Base-by-base conservation (phyloP, 2,329 filamentous ascomycete species). In the Neonectria hederae region DNA sequence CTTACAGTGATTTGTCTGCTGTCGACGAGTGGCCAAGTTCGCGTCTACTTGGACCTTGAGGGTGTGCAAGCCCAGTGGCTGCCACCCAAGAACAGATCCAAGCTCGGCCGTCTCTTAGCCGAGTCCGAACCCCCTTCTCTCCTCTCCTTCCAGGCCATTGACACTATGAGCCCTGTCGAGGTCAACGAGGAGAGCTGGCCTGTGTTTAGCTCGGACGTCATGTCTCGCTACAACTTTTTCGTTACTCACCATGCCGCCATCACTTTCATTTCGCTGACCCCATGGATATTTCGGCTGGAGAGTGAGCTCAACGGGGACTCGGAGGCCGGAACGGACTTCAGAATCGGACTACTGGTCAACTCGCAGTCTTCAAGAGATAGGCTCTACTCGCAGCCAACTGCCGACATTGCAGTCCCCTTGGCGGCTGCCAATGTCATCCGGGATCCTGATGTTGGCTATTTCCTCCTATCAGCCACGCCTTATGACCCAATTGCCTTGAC, bases 31-130 rank as follows among this genome's bases (percentile, higher is more conserved):
- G 88, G 88, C 4, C 86, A 87, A 71, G 79, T 90, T 60, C 83
- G 87, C 46, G 80, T 90, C 40, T 90, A 87, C 69, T 79, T 90
- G 13, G 88, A 90, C 69, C 70, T 88, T 2, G 84, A 89, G 10
- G 87, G 87, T 1, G 83, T 90, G 17, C 85, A 90, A 73, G 88
- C 88, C n/a, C 86, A 89, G 72, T 90, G 88, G 88, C 78, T 90
- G 21, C 87, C 87, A 1, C 86, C 86, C 7, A 86, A 83, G 62
- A 82, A 79, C 70, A 88, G 84, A 70, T 82, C 81, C 1, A 85
- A 80, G 69, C 65, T 80, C 40, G 76, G 78, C n/a, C 78, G 79
- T 11, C 74, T 83, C 11, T 67, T 78, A 19, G 78, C 78, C 2
- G 75, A 78, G 13, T 69, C 75, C 2, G 78, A 81, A 0, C 74